Conservation (phyloP, 345 rosid species). For the Firmiana major region DNA sequence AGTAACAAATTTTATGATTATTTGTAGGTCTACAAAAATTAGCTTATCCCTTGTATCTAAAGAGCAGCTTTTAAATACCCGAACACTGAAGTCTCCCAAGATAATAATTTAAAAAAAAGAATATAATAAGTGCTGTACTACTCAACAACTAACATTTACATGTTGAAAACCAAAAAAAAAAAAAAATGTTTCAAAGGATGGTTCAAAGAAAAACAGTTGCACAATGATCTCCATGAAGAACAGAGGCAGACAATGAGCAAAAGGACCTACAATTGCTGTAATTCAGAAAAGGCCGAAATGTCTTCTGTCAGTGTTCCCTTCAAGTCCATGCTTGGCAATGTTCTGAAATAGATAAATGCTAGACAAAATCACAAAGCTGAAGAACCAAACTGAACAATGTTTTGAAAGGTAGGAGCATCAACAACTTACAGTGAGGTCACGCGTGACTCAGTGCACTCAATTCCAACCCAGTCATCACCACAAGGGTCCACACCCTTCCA, state of each 20-base stretch:
- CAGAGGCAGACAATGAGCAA: neutral
- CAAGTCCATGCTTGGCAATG: slow-evolving; percentile 49
- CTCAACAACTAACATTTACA: neutral
- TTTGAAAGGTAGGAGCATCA: neutral
- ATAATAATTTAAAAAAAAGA: neutral
- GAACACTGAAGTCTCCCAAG: neutral
- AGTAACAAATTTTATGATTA: neutral
- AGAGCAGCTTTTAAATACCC: neutral
- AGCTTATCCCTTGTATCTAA: neutral
- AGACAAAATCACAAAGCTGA: neutral
- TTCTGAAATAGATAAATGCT: slow-evolving; percentile 40
- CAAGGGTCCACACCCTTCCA: slow-evolving; percentile 82
- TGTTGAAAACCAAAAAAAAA: neutral
- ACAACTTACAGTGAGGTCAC: slow-evolving; percentile 54
- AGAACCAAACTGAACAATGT: neutral
- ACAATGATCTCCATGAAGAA: neutral
- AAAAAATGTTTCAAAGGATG: neutral
- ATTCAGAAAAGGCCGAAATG: slow-evolving; percentile 47
- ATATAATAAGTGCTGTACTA: neutral
- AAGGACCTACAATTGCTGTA: slow-evolving; percentile 57
- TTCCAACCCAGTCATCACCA: slow-evolving; percentile 65
- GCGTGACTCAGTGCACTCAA: slow-evolving; percentile 44
- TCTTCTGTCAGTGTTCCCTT: slow-evolving; percentile 56
- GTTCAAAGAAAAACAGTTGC: neutral
- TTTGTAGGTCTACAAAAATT: neutral